A percentile compares a stretch with the other conserved stretches of the same genome.
Evolutionary conservation across 2,329 filamentous ascomycete species (phyloP).

Genomic region (Penicillium capsulatum): DNA sequence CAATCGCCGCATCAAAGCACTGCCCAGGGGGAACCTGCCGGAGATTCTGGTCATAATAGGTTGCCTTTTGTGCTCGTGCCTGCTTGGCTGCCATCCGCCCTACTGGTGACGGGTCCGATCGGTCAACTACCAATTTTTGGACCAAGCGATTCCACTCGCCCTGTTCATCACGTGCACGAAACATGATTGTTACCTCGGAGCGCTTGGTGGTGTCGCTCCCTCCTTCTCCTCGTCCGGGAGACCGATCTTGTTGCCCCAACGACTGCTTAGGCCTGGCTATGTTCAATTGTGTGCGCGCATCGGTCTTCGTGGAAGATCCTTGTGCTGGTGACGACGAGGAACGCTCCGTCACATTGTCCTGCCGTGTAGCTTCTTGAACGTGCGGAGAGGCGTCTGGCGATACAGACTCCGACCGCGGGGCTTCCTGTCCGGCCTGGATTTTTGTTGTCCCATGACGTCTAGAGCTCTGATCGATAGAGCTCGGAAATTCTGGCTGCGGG

Average conservation of each 20-base stretch:
- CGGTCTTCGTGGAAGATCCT: no score
- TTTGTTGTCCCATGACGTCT: slow-evolving; percentile 1
- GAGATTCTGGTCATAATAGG: slow-evolving; percentile 18
- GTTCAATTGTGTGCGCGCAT: no score
- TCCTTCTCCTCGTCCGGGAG: neutral
- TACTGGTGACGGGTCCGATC: slow-evolving; percentile 11
- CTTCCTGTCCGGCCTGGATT: neutral
- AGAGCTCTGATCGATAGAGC: slow-evolving; percentile 1
- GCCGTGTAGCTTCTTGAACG: no score
- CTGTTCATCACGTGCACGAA: slow-evolving; percentile 8
- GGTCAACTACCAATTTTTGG: slow-evolving; percentile 12
- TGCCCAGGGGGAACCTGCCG: slow-evolving; percentile 10
- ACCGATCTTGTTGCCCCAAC: neutral
- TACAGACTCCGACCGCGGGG: neutral
- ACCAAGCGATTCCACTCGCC: slow-evolving; percentile 11
- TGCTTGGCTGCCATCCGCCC: slow-evolving; percentile 14
- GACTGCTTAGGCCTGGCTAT: no score
- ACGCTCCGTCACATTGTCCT: no score
- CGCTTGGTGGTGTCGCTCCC: slow-evolving; percentile 1
- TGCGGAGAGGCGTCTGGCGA: no score
- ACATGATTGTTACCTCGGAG: slow-evolving; percentile 6
- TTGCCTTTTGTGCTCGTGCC: slow-evolving; percentile 9
- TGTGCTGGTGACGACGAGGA: no score
- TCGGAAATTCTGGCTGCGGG: neutral
- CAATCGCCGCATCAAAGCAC: neutral